Base-by-base conservation (phyloP, 495 filamentous ascomycete genomes). In the Neurospora pannonica region DNA sequence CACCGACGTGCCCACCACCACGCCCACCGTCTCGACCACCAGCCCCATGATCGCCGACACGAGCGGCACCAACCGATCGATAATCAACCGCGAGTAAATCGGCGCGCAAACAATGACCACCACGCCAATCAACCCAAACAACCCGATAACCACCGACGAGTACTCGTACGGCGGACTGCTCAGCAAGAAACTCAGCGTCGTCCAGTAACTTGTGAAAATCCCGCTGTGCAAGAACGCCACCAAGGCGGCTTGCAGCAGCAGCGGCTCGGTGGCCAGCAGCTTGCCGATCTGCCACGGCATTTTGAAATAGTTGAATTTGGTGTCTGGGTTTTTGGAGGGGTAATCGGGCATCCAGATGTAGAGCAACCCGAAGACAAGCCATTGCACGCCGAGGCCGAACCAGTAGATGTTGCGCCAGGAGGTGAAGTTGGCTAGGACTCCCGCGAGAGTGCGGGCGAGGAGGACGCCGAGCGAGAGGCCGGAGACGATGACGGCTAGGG, bases 331-430 rank as follows among this genome's bases (percentile, higher is more conserved):
- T 36, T 91, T 90, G 37, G 86, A 83, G 0, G 93, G 93, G 78
- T 95, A 97, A 78, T 94, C 92, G 0, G 92, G 92, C 89, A 97
- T 91, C 79, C 88, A 93, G 43, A 91, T 72, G 85, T 89, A 96
- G 10, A 95, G 86, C 4, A 91, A 79, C 5, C 78, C 75, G 74
- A 91, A 85, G 73, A 95, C 91, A n/a, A 89, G 75, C 76, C 86
- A 89, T 81, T 97, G 93, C 3, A 94, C 83, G 7, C 85, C 93
- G 21, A 95, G 85, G 0, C 92, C 89, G 42, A 95, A 85, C 92
- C 92, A 96, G 84, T 94, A 97, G 24, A 96, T 88, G 75, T 87
- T 88, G 28, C 93, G 86, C 93, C 93, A 97, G 71, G 84, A 82
- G 0, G 88, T 88, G 76, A 88, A 93, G 67, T 92, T 86, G 4